Evolutionary conservation across 495 filamentous ascomycete species (phyloP), one percentile per base, ranked within the genome.

Genomic region (Penicillium dipodomyicola): DNA sequence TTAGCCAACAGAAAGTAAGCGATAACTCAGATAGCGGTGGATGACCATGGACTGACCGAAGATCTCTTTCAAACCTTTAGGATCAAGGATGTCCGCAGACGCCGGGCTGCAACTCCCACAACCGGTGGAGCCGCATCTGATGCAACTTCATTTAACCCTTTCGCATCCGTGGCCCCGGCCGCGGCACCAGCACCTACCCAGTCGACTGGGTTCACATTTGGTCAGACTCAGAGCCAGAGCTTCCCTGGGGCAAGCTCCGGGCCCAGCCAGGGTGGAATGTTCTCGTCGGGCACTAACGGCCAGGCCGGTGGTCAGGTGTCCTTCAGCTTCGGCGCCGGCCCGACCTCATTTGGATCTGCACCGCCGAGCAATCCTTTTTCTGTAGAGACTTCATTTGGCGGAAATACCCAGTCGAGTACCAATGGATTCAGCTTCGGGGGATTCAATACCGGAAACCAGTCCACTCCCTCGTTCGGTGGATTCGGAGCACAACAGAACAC

Each of bases 1-100:
- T 35, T 82, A 71, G 79, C 80, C 35, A 72, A 52, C 46, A 72
- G 80, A 72, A 81, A 70, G 80, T 82, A 67, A 78, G 80, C 80
- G 46, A 64, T 37, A 46, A 37, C 3, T 17, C 15, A n/a, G 19
- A 4, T 52, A 8, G 15, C 30, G 20, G 29, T 23, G 14, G n/a
- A 33, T 17, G 41, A 39, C 19, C 40, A 52, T 15, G 20, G 17
- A 32, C 57, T 63, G 53, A 62, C 50, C 40, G 22, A 29, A 33
- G 55, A 33, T 35, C 0, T 47, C 1, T 23, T 47, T 54, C 6
- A 2, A 17, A 11, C 11, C 5, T 30, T n/a, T 33, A 77, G 74
- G 56, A 77, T 77, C 52, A 74, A 71, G 44, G 68, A 72, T 7
- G 43, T 75, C 35, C 65, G 69, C 25, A 66, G 52, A 57, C 71